Evolutionary conservation across 805 yeast species (phyloP).

Genomic region (Sungouiella blattae): DNA sequence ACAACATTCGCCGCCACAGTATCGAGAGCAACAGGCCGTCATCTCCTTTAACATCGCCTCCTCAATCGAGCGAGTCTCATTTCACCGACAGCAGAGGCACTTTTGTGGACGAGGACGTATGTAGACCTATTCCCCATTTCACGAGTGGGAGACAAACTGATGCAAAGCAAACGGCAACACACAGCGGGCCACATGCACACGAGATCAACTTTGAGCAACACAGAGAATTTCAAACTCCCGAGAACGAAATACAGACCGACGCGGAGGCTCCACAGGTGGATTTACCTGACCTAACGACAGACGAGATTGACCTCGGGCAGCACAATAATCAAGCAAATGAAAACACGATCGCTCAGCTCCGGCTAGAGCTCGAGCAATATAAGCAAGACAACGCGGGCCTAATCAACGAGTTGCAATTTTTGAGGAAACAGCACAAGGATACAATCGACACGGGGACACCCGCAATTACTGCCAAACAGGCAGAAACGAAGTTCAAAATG

Average conservation of each 20-base stretch:
- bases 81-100: neutral
- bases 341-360: neutral
- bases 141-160: neutral
- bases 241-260: neutral
- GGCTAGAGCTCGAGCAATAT: constrained; percentile 10
- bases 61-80: constrained; percentile 21
- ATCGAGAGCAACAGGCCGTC: constrained; percentile 2
- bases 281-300: constrained; percentile 12
- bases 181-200: neutral
- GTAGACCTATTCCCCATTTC: constrained; percentile 2
- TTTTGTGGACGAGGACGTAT: constrained; percentile 13
- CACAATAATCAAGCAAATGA: neutral
- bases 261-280: constrained; percentile 7
- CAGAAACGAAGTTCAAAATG: neutral
- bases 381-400: constrained; percentile 16
- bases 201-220: too few species aligned
- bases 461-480: neutral
- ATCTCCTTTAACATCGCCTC: constrained; percentile 34
- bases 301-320: constrained; percentile 8
- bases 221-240: too few species aligned
- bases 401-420: constrained; percentile 13
- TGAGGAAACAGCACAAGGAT: constrained; percentile 1
- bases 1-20: constrained; percentile 2
- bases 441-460: neutral
- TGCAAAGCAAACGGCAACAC: neutral